Evolutionary conservation across 2,329 filamentous ascomycete genomes (phyloP).

Genomic region (Mycosphaerella arachidis): DNA sequence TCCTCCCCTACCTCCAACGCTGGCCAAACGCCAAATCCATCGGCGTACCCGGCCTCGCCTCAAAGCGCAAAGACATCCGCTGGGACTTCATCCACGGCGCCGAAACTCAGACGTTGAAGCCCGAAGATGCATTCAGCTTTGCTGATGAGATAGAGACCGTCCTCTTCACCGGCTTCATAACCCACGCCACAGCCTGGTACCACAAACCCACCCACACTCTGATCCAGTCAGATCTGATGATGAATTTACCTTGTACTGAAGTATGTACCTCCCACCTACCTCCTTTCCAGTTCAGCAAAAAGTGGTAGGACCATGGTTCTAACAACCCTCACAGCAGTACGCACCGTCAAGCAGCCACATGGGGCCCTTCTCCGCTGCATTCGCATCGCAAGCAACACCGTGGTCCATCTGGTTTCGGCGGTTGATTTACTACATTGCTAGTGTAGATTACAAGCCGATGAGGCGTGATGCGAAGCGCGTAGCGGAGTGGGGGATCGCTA

Average conservation of each 20-base stretch:
- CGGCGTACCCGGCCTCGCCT: slow-evolving; percentile 8
- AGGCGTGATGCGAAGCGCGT: slow-evolving; percentile 12
- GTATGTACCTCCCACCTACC: slow-evolving; percentile 1
- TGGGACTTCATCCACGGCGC: slow-evolving; percentile 12
- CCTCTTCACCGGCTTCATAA: slow-evolving; percentile 18
- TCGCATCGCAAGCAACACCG: slow-evolving; percentile 9
- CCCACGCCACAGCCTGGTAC: slow-evolving; percentile 15
- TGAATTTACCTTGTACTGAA: slow-evolving; percentile 14
- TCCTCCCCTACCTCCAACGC: slow-evolving; percentile 6
- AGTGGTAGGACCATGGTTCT: too few species aligned
- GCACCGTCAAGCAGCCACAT: not conserved
- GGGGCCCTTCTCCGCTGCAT: slow-evolving; percentile 3
- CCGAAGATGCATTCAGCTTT: slow-evolving; percentile 5
- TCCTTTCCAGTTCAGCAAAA: too few species aligned
- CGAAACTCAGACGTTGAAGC: slow-evolving; percentile 1
- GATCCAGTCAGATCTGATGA: slow-evolving; percentile 11
- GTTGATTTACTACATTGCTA: slow-evolving; percentile 16
- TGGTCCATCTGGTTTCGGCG: slow-evolving; percentile 10
- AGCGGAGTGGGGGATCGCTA: slow-evolving; percentile 10
- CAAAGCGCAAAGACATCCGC: slow-evolving; percentile 11
- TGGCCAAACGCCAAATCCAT: slow-evolving; percentile 15
- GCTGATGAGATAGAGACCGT: slow-evolving; percentile 12
- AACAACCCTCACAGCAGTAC: not conserved
- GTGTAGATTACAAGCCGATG: slow-evolving; percentile 9
- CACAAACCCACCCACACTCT: slow-evolving; percentile 14